Evolutionary conservation across 768 basidiomycete genomes (phyloP), one percentile per base, ranked within the genome.

Genomic region (Neoboletus magnificus): DNA sequence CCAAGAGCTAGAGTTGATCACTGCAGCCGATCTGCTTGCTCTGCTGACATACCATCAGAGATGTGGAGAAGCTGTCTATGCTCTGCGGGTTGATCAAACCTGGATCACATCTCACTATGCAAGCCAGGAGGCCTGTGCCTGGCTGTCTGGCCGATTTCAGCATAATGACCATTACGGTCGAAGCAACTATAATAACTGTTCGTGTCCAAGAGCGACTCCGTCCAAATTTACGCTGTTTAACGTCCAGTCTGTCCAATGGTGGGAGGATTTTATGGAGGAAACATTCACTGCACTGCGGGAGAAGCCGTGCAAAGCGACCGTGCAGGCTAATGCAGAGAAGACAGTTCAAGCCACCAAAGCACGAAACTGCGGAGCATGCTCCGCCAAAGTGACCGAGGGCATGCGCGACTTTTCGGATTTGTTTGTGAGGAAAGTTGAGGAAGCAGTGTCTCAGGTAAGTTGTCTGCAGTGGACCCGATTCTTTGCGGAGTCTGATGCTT

Each of bases 1-100:
- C 10, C 41, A 62, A 33, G 73, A 72, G 42, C 60, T 75, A 1
- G 61, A 59, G 1, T n/a, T 66, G 50, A 66, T 75, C 49, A 59
- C 57, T 6, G 69, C 68, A 2, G 41, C 61, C 0, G 65, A 66
- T 10, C 58, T 74, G 7, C 66, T 71, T 42, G 30, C 59, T 2
- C 42, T 73, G 13, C 55, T 69, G 4, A 59, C 52, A 15, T 66
- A 71, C 44, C 67, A 69, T 33, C 8, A 42, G 25, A 40, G 36
- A 15, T 70, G 68, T 11, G 45, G 54, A 10, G 52, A 51, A 1
- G 63, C 61, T 9, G 51, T 58, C 0, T 52, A 25, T 43, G 40
- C 42, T 8, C 35, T 61, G 13, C 52, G 47, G 11, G 10, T 12
- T 2, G 16, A 67, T 22, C 6, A 48, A 1, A 49, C 52, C 2